Conservation (phyloP, 192 early-diverging fungal species). For the Gigaspora rosea region DNA sequence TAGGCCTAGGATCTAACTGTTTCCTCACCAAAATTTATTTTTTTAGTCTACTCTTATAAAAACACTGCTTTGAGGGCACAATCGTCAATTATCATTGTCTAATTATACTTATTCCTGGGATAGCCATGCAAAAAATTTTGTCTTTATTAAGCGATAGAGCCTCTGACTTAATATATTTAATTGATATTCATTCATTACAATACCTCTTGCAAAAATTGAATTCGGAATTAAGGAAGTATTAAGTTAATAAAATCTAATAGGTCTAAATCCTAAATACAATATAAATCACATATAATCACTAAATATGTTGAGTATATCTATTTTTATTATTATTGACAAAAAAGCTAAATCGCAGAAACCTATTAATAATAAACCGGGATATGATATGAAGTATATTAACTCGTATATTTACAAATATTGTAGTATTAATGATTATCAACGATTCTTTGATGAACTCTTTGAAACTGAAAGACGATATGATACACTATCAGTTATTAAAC, state of each 20-base stretch:
- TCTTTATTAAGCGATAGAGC: too few species aligned
- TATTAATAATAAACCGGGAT: constrained; percentile 1
- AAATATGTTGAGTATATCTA: constrained; percentile 18
- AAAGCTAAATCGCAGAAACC: constrained; percentile 12
- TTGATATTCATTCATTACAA: too few species aligned
- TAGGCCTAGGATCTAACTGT: too few species aligned
- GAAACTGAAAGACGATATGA: constrained; percentile 10
- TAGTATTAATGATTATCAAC: background rate
- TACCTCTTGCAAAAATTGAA: background rate
- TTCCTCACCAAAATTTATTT: too few species aligned
- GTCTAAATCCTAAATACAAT: background rate
- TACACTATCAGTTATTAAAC: background rate
- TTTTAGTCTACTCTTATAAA: too few species aligned
- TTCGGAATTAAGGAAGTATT: background rate
- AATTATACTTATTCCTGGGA: too few species aligned
- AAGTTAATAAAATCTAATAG: background rate
- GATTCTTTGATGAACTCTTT: background rate
- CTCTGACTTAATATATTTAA: too few species aligned
- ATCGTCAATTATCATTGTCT: too few species aligned
- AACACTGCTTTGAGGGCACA: too few species aligned
- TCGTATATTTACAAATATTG: background rate
- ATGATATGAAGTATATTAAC: constrained; percentile 12
- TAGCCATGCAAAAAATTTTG: too few species aligned
- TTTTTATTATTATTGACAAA: constrained; percentile 10
- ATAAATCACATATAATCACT: background rate